Percentiles rank a stretch among this genome's conserved stretches.
Evolutionary conservation across 345 rosid genomes (phyloP).

Genomic region (Carallia brachiata): DNA sequence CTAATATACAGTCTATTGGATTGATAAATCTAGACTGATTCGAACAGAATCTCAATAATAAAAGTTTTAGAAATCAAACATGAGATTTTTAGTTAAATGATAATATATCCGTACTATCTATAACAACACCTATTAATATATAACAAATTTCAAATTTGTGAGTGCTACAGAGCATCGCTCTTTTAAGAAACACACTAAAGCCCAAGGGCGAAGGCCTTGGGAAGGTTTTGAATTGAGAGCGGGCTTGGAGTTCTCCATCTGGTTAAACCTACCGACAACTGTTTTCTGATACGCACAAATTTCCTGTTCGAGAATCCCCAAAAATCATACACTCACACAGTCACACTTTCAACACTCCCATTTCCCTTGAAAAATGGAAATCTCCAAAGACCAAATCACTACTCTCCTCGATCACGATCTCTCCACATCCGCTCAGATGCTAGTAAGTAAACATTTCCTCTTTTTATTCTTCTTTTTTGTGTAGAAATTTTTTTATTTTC

Average conservation of each 20-base stretch:
- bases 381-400: slow-evolving; percentile 76
- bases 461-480: neutral
- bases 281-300: too few relatives aligned
- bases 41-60: too few relatives aligned
- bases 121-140: too few relatives aligned
- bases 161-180: too few relatives aligned
- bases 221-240: neutral
- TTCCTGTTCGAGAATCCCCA: neutral
- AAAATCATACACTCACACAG: neutral
- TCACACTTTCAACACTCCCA: neutral
- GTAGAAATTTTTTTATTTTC: neutral
- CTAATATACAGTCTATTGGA: too few relatives aligned
- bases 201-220: too few relatives aligned
- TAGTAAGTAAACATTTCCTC: slow-evolving; percentile 35
- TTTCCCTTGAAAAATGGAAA: slow-evolving; percentile 49
- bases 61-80: too few relatives aligned
- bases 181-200: too few relatives aligned
- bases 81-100: too few relatives aligned
- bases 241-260: neutral
- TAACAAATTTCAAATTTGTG: too few relatives aligned
- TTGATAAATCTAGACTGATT: too few relatives aligned
- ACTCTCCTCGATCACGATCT: slow-evolving; percentile 78
- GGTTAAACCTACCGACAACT: neutral
- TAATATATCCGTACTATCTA: too few relatives aligned
- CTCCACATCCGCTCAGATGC: slow-evolving; percentile 74